A percentile compares a stretch with the other conserved stretches of the same genome.
These are phyloP conservation scores for Venturia carpophila DNA, from an alignment of 2,329 filamentous ascomycete genomes.

Conservation along the genomic window DNA sequence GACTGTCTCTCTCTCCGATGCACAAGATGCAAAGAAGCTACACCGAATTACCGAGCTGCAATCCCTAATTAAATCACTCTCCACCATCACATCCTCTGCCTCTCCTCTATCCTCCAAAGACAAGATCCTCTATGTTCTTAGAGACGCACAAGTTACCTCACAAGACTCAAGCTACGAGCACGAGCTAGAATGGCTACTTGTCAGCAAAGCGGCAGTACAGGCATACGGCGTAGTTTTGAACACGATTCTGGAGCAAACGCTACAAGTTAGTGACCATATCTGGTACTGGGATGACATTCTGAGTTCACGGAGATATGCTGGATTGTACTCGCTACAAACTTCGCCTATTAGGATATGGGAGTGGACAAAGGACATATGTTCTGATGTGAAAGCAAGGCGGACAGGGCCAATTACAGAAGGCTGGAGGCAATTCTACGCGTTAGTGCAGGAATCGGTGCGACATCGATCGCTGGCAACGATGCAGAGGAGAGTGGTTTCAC, in stretches of 20 bases:
- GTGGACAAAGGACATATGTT: constrained; percentile 63
- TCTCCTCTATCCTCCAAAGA: constrained; percentile 5
- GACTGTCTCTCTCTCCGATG: constrained; percentile 19
- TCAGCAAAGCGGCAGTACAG: constrained; percentile 88
- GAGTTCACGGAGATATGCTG: constrained; percentile 67
- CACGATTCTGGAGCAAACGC: constrained; percentile 71
- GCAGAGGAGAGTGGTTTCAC: constrained; percentile 64
- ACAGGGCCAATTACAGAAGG: constrained; percentile 28
- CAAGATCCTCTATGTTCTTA: constrained; percentile 10
- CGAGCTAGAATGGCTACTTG: constrained; percentile 82
- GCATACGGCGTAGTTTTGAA: constrained; percentile 75
- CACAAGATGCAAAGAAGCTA: constrained; percentile 15
- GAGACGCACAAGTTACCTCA: constrained; percentile 25
- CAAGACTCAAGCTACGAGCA: constrained; percentile 50
- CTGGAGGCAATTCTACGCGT: constrained; percentile 63
- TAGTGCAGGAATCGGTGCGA: constrained; percentile 67
- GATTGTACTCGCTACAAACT: constrained; percentile 78
- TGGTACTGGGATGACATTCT: constrained; percentile 95
- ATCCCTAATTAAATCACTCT: constrained; percentile 20
- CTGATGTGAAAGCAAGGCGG: constrained; percentile 44
- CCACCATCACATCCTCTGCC: constrained; percentile 10
- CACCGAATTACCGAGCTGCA: constrained; percentile 19
- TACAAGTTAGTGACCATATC: constrained; percentile 75
- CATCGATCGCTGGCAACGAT: constrained; percentile 66
- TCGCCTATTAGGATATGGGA: constrained; percentile 67